Evolutionary conservation across 371 early-diverging fungal genomes (phyloP), one percentile per base, ranked within the genome.

Genomic region (Actinomortierella ambigua): DNA sequence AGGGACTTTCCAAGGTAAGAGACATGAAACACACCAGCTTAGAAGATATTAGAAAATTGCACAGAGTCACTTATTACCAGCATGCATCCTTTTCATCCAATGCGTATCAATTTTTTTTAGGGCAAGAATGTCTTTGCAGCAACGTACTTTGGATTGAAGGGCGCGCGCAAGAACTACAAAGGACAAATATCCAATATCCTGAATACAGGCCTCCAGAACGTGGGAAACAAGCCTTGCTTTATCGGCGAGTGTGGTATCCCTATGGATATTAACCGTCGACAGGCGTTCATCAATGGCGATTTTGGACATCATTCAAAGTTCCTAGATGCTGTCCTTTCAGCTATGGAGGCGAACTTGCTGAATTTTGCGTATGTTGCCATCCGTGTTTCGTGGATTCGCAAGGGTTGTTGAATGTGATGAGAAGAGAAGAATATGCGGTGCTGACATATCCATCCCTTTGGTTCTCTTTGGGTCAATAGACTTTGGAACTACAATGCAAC

Each of bases 231-330:
- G 43, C 93, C 93, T 2, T 81, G 81, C 49, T 50, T 88, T 18
- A 65, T 94, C 29, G 95, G 95, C 40, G 95, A 94, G 68, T 88
- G 88, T 18, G 95, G 95, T 20, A 90, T 93, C 53, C 93, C 95
- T 5, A 91, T 92, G 93, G 95, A 94, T 62, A 78, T 94, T 56
- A 91, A 93, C 61, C 80, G 90, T 48, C 77, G 84, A 14, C 41
- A 56, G 29, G 93, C 93, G 0, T 93, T 86, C 65, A 58, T 71
- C 39, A 87, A 81, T 26, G 89, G 90, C 9, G 87, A 93, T 56
- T 93, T 90, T 61, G 73, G 71, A 6, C 77, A 84, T 7, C 93
- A 93, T 53, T 77, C 86, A 14, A 83, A 82, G 5, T 90, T 91
- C 64, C 61, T 93, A 71, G 92, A 94, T 75, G 88, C 90, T 1